These are phyloP conservation scores for Kodamaea laetipori DNA, from an alignment of 805 yeast species.

Conservation along the genomic window DNA sequence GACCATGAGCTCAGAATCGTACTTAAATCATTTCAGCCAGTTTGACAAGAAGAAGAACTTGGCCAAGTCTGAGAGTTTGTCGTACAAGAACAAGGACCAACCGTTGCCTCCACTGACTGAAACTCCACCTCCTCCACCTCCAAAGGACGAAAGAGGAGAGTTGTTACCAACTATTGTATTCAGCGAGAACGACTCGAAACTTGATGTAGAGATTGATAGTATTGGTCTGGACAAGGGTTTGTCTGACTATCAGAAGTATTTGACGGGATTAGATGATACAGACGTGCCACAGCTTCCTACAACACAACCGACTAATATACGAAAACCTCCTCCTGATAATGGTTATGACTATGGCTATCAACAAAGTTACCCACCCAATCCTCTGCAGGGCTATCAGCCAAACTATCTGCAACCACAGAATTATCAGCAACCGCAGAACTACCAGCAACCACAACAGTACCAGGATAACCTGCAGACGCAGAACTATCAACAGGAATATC, in stretches of 20 bases:
- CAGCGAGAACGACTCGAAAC: slow-evolving; percentile 24
- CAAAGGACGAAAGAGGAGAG: slow-evolving; percentile 20
- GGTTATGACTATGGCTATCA: neutral
- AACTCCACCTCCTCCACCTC: slow-evolving; percentile 18
- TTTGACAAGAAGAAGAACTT: slow-evolving; percentile 14
- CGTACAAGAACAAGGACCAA: slow-evolving; percentile 22
- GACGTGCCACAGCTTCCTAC: too few relatives aligned
- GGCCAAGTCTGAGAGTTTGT: slow-evolving; percentile 12
- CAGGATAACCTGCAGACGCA: slow-evolving; percentile 1
- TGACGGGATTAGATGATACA: slow-evolving; percentile 20
- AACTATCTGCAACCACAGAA: neutral
- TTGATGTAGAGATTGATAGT: slow-evolving; percentile 13
- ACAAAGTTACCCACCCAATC: neutral
- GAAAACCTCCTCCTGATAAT: slow-evolving; percentile 8
- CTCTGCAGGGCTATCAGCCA: slow-evolving; percentile 4
- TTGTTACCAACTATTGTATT: slow-evolving; percentile 28
- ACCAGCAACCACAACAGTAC: neutral
- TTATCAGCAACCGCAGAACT: slow-evolving; percentile 1
- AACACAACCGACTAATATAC: neutral
- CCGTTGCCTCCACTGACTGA: slow-evolving; percentile 17
- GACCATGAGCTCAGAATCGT: slow-evolving; percentile 44
- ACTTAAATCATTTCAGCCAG: slow-evolving; percentile 27
- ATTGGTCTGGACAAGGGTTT: slow-evolving; percentile 16
- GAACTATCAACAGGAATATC: slow-evolving; percentile 3
- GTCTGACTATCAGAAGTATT: slow-evolving; percentile 27